These are phyloP conservation scores for Lachnellula cervina DNA, from an alignment of 2,329 filamentous ascomycete genomes.

Conservation along the genomic window DNA sequence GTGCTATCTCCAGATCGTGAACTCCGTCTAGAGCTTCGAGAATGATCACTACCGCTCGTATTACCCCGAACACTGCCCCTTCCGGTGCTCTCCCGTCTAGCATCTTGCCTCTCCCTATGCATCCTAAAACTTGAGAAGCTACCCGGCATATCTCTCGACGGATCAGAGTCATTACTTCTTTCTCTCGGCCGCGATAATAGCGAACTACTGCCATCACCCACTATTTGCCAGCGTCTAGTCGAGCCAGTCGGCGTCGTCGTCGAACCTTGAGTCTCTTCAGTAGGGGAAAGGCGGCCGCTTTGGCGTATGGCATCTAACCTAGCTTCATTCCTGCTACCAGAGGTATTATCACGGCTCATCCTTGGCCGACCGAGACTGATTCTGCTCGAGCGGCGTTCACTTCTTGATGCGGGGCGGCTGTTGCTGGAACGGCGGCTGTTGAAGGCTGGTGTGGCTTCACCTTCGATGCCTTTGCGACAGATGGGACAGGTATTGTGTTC, in stretches of 20 bases:
- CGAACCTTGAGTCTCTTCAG: conserved; percentile 11
- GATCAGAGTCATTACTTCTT: neutral
- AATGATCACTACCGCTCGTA: conserved; percentile 26
- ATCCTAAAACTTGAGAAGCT: neutral
- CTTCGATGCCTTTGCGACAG: conserved; percentile 49
- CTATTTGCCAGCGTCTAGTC: conserved; percentile 5
- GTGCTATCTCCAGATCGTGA: conserved; percentile 14
- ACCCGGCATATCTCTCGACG: conserved; percentile 7
- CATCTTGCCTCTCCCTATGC: neutral
- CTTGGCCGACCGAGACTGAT: conserved; percentile 12
- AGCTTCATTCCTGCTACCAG: conserved; percentile 24
- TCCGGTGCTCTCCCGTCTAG: neutral
- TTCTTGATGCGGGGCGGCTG: conserved; percentile 7
- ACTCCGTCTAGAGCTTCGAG: conserved; percentile 19
- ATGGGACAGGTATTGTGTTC: conserved; percentile 93
- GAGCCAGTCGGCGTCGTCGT: neutral
- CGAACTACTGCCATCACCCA: neutral
- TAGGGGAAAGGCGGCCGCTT: conserved; percentile 15
- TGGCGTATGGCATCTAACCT: conserved; percentile 27
- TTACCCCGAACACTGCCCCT: conserved; percentile 15
- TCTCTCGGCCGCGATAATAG: neutral
- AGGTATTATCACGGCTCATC: conserved; percentile 12
- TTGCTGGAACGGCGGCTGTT: conserved; percentile 15
- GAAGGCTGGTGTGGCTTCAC: conserved; percentile 11
- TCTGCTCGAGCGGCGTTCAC: conserved; percentile 15